Base-by-base conservation (phyloP, 1,139 yeast genomes). In the Suhomyces coccinellae region DNA sequence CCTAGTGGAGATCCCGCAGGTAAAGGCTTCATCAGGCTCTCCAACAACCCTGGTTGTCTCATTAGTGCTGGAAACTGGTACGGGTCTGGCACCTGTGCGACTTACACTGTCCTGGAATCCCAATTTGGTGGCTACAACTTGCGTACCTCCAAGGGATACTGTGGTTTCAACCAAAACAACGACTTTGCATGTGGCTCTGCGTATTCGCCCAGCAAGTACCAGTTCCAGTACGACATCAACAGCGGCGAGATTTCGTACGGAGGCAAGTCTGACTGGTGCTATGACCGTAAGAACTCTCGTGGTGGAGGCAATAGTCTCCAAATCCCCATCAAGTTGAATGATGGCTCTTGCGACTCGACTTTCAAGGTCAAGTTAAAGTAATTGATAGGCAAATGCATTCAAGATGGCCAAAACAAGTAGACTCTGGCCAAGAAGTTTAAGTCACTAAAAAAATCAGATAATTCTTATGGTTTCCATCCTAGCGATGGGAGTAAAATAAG, bases 31-130 rank as follows among this genome's bases (percentile, higher is more conserved):
- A 64, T 90, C 37, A 79, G 75, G 51, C 67, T 85, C 22, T 66
- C 77, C 22, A 79, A 73, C 13, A 77, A 82, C 45, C 61, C 73
- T 6, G 97, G 96, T 2, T 89, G 97, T 67, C 69, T 91, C 46
- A 91, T 90, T 56, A 80, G 86, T 50, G 87, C 82, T 57, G 98
- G 98, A 6, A 79, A 82, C 54, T 90, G 95, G 91, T 88, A 85
- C 66, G 66, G 77, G 6, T 75, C 81, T 31, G 97, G 97, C 1
- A 83, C 96, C 1, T 91, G 97, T 66, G 98, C 97, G 3, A 82
- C 86, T 3, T 89, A 75, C 66, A 72, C 74, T 15, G 56, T 73
- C 14, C 67, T 53, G 27, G 57, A 80, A 44, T 79, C 84, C 32
- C 77, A 79, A 30, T 83, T 80, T 63, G 95, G 95, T 4, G 91